Evolutionary conservation across 495 filamentous ascomycete species (phyloP), one percentile per base, ranked within the genome.

Genomic region (Tuber melanosporum): DNA sequence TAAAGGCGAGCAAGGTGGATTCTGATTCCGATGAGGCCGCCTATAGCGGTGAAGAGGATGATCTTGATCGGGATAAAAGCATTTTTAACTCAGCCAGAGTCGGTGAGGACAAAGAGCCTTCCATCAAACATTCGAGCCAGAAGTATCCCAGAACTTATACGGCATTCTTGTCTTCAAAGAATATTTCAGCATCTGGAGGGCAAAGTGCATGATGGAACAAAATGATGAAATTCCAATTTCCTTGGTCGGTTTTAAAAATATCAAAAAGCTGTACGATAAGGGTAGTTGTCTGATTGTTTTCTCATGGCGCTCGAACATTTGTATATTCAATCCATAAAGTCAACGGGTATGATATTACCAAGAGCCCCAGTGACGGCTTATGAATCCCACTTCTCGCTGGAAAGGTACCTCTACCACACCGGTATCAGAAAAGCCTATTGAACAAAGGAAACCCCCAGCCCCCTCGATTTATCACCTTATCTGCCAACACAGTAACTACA

Each of bases 51-150:
- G 88, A 89, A 26, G 88, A 87, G 14, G 81, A 82, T 9, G 74
- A 70, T 26, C 74, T 72, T 20, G 82, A 81, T 17, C 82, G 84
- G 70, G 84, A 86, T 46, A 86, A 97, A 80, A 92, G 91, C 77
- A 97, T 98, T 83, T 97, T 97, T 84, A 88, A 93, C 77, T 94
- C 95, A 2, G 93, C 92, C 4, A 93, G 92, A 0, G 87, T 94
- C 6, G 77, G 71, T 8, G 74, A 77, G 69, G 73, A 82, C 15
- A 44, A 71, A 46, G 82, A 79, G 2, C 82, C 81, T 41, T 79
- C 79, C 43, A 83, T 83, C 72, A 74, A 74, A 44, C 83, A 74
- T 57, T 74, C 75, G 22, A 73, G 71, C 22, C 74, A 71, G 19
- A 72, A 57, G 72, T 71, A 76, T 52, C 79, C 74, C 71, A 80